These are phyloP conservation scores for Venturia pyrina DNA, from an alignment of 2,329 filamentous ascomycete genomes.

Conservation along the genomic window DNA sequence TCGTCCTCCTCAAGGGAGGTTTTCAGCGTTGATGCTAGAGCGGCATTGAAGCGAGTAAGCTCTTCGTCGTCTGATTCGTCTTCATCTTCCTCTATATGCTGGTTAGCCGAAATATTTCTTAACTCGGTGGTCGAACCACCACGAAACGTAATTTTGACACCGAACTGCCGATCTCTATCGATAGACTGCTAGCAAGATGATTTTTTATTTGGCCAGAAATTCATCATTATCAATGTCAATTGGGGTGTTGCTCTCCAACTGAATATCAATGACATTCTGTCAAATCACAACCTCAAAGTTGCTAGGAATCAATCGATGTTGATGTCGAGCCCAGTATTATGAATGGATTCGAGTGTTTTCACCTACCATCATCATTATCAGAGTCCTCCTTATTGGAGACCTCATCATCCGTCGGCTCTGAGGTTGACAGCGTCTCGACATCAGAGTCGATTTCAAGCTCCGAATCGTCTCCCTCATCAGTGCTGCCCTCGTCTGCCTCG, in stretches of 20 bases:
- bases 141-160: no score
- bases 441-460: constrained; percentile 35
- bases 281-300: constrained; percentile 11
- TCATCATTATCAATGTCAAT: no score
- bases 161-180: no score
- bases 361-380: constrained; percentile 16
- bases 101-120: not conserved
- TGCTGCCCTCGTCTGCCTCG: constrained; percentile 21
- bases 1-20: constrained; percentile 48
- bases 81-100: constrained; percentile 15
- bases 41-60: constrained; percentile 57
- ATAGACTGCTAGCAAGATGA: no score
- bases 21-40: constrained; percentile 68
- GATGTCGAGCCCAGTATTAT: constrained; percentile 15
- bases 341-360: not conserved
- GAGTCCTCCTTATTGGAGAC: constrained; percentile 22
- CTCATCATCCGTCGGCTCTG: constrained; percentile 19
- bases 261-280: constrained; percentile 17
- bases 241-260: no score
- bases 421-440: constrained; percentile 35
- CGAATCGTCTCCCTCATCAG: constrained; percentile 35
- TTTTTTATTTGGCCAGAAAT: no score
- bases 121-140: no score
- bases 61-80: constrained; percentile 40
- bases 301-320: constrained; percentile 15